A percentile compares a stretch with the other conserved stretches of the same genome.
These are phyloP conservation scores for Saxophila tyrrhenica DNA, from an alignment of 495 filamentous ascomycete genomes.

Conservation along the genomic window DNA sequence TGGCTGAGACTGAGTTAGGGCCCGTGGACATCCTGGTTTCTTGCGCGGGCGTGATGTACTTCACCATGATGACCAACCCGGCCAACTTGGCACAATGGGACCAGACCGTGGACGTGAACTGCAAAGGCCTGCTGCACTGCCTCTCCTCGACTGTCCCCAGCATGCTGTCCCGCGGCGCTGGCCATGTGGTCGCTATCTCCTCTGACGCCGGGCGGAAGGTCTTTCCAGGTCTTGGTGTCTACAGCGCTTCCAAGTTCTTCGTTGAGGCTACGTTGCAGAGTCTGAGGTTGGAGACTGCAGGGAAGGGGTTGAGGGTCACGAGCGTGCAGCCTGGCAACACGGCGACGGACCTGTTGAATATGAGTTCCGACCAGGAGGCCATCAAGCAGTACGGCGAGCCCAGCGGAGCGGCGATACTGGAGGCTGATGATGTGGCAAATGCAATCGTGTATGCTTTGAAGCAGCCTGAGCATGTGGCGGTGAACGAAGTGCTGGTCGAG, in stretches of 20 bases:
- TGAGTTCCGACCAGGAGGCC: constrained; percentile 56
- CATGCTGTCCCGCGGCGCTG: constrained; percentile 49
- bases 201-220: constrained; percentile 61
- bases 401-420: constrained; percentile 51
- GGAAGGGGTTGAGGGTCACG: constrained; percentile 51
- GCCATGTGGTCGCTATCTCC: constrained; percentile 58
- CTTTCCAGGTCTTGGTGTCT: constrained; percentile 62
- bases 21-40: constrained; percentile 54
- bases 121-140: constrained; percentile 57
- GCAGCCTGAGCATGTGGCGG: constrained; percentile 54
- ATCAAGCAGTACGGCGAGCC: constrained; percentile 60
- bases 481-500: constrained; percentile 63
- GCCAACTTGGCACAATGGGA: constrained; percentile 53
- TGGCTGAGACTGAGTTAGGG: constrained; percentile 44
- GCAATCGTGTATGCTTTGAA: constrained; percentile 52
- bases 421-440: constrained; percentile 50
- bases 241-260: constrained; percentile 63
- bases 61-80: constrained; percentile 59
- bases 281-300: constrained; percentile 55
- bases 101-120: constrained; percentile 59
- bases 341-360: constrained; percentile 48
- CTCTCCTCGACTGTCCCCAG: constrained; percentile 46
- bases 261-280: constrained; percentile 58
- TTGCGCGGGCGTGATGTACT: constrained; percentile 68
- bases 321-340: constrained; percentile 58